These are phyloP conservation scores for Rubia tinctorum DNA, from an alignment of 305 asterid species.

Conservation along the genomic window DNA sequence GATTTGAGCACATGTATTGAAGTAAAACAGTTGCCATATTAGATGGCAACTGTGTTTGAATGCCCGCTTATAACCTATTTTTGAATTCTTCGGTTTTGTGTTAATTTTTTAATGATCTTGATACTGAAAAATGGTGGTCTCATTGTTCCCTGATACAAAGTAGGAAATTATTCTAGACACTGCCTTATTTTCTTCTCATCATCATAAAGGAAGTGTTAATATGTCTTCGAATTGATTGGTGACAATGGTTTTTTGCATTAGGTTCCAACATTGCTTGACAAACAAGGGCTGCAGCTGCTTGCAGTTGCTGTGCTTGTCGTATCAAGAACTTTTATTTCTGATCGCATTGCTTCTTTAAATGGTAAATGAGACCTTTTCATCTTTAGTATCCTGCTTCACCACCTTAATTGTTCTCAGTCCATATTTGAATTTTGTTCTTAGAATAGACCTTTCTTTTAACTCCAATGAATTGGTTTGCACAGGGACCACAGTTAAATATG, in stretches of 20 bases:
- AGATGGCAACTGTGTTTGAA: background rate
- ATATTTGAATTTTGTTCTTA: background rate
- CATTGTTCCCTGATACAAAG: background rate
- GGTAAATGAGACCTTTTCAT: slow-evolving; percentile 40
- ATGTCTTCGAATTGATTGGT: slow-evolving; percentile 20
- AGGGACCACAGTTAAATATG: slow-evolving; percentile 98
- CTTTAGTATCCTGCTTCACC: slow-evolving; percentile 18
- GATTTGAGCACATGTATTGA: background rate
- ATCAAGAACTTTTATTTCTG: slow-evolving; percentile 96
- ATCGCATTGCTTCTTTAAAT: slow-evolving; percentile 96
- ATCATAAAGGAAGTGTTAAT: slow-evolving; percentile 9
- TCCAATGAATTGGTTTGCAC: slow-evolving; percentile 27
- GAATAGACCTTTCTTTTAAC: slow-evolving; percentile 14
- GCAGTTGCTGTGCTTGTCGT: slow-evolving; percentile 86
- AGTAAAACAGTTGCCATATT: background rate
- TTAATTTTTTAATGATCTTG: background rate
- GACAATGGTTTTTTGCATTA: slow-evolving; percentile 32
- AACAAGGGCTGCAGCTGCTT: slow-evolving; percentile 92
- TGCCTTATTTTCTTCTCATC: background rate
- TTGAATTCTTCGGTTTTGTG: too few species aligned
- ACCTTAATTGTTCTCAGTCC: background rate
- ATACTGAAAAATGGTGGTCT: background rate
- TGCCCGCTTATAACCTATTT: background rate
- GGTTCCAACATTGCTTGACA: slow-evolving; percentile 94
- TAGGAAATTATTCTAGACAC: background rate